A percentile compares a stretch with the other conserved stretches of the same genome.
These are phyloP conservation scores for Tylopilus subfusipes DNA, from an alignment of 768 basidiomycete species.

Conservation along the genomic window DNA sequence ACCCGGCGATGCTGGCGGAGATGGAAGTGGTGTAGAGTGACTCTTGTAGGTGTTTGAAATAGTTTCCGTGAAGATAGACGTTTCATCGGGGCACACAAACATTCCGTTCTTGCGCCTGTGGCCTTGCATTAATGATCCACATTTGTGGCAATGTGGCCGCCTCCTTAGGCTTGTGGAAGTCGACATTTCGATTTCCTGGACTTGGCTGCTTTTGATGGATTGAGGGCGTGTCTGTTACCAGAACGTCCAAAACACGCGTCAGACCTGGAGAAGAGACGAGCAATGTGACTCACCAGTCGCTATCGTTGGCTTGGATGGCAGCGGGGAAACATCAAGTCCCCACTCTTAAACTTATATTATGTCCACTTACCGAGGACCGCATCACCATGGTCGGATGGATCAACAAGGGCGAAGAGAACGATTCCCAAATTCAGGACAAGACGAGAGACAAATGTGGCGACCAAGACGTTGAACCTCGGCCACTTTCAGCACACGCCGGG, in stretches of 20 bases:
- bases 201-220: constrained; percentile 2
- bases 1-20: constrained; percentile 26
- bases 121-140: constrained; percentile 32
- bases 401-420: constrained; percentile 12
- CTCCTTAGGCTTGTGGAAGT: constrained; percentile 29
- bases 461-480: constrained; percentile 2
- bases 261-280: neutral
- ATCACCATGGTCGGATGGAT: constrained; percentile 3
- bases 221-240: neutral
- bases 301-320: constrained; percentile 24
- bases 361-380: constrained; percentile 2
- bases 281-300: constrained; percentile 24
- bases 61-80: constrained; percentile 14
- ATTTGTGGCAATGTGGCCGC: constrained; percentile 35
- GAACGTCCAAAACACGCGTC: neutral
- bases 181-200: constrained; percentile 19
- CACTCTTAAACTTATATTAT: constrained; percentile 24
- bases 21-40: constrained; percentile 25
- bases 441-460: constrained; percentile 14
- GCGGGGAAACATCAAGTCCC: constrained; percentile 11
- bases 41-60: constrained; percentile 11
- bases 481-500: neutral
- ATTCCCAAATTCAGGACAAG: constrained; percentile 25
- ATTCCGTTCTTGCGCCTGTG: constrained; percentile 31
- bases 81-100: constrained; percentile 27